phyloP scores from a whole-genome alignment of 75 land plant genomes.

The Sequoiadendron giganteum region DNA sequence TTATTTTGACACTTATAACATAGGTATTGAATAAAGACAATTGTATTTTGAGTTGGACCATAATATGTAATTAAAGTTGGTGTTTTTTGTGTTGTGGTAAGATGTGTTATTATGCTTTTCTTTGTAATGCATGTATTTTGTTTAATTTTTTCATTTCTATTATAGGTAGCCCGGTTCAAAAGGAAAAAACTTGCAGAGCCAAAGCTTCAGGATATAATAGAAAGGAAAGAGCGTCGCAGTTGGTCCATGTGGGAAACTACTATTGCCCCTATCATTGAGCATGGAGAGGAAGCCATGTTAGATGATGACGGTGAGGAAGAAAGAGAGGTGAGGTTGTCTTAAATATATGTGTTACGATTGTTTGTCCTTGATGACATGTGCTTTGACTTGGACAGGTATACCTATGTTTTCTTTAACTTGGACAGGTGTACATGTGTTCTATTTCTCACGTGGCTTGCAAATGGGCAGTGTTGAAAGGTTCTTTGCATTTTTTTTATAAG shows the following conservation, averaged over 20 bases:
- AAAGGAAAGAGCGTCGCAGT: constrained; percentile 82
- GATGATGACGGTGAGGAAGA: constrained; percentile 97
- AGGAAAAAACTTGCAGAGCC: constrained; percentile 86
- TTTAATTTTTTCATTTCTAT: constrained; percentile 4
- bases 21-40: neutral
- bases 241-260: constrained; percentile 82
- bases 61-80: neutral
- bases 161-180: constrained; percentile 87
- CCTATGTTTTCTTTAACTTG: no score
- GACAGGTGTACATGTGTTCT: no score
- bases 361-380: neutral
- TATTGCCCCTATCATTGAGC: constrained; percentile 57
- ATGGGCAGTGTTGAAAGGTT: no score
- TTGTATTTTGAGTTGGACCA: neutral
- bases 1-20: neutral
- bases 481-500: no score
- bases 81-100: neutral
- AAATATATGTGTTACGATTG: constrained; percentile 15
- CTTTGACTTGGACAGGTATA: neutral
- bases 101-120: neutral
- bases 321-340: constrained; percentile 61
- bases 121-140: neutral
- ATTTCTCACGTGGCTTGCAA: no score
- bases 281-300: constrained; percentile 68
- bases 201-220: constrained; percentile 85